Base-by-base conservation (phyloP, 139 green algal species). In the Yamagishiella unicocca region DNA sequence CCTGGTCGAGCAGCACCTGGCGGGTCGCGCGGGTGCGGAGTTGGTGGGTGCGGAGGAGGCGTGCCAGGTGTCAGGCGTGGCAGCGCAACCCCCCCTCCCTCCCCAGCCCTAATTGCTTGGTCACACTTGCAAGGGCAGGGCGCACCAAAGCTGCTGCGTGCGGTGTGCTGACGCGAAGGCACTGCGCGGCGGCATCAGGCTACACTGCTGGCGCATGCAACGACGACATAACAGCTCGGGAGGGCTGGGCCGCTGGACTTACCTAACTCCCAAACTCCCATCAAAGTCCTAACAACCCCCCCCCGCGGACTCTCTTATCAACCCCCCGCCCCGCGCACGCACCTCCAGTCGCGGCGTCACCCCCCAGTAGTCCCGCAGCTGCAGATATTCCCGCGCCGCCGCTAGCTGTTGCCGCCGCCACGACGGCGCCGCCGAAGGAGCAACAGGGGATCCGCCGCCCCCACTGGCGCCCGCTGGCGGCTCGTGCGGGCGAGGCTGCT, bases 311-410 rank as follows among this genome's bases (percentile, higher is more conserved):
- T 22, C 5, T 29, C 43, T 25, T 22, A 33, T 50, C 35, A 8
- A 76, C 10, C 40, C 40, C 19, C 21, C 46, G 72, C 5, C 21
- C n/a, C 19, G 10, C 37, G 33, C 31, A 29, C 77, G 17, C 79
- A 83, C 83, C 79, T 90, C 89, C 61, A 90, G 61, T 14, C 74
- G 43, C 17, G 89, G 89, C 27, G 25, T 55, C 12, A 92, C 89
- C 31, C 54, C 87, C 89, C 89, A 92, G n/a, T 86, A 78, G 38
- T 87, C 66, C 40, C 89, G 79, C 37, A 91, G 67, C 61, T 64
- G 79, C 3, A 76, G 8, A 64, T 90, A 94, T 72, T 89, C 83
- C 1, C 54, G 70, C 7, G 70, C 71, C 3, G 71, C 83, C 0
- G 10, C 53, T 6, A 82, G 17, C 53, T 40, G 45, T 33, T 87